A percentile compares a stretch with the other conserved stretches of the same genome.
These are phyloP conservation scores for Rhodotorula paludigena DNA, from an alignment of 768 basidiomycete species.

Conservation along the genomic window DNA sequence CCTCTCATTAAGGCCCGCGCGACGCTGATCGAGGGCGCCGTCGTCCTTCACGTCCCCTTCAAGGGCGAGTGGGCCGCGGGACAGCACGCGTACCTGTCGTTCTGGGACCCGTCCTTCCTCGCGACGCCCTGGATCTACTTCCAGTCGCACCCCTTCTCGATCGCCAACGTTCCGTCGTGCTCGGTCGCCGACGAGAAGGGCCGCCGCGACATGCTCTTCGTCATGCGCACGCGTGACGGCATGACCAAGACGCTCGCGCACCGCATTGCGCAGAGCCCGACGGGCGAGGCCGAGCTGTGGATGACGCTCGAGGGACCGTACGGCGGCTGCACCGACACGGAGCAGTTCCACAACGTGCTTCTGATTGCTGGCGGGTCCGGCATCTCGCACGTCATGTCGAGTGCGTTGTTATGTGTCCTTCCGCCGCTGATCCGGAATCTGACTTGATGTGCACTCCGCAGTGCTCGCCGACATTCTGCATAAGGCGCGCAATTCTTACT, in stretches of 20 bases:
- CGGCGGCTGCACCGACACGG: conserved; percentile 14
- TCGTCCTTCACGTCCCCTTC: conserved; percentile 31
- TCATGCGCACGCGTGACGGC: conserved; percentile 32
- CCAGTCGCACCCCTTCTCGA: conserved; percentile 35
- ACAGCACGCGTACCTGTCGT: conserved; percentile 24
- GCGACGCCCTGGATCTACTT: conserved; percentile 17
- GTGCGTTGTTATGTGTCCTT: conserved; percentile 3
- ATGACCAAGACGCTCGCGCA: conserved; percentile 31
- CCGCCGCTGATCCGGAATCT: neutral
- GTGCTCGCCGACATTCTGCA: conserved; percentile 24
- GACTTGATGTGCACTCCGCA: neutral
- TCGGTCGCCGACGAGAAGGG: conserved; percentile 14
- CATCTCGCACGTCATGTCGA: conserved; percentile 29
- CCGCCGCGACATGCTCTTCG: conserved; percentile 35
- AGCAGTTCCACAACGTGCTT: conserved; percentile 28
- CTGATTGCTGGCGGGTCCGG: conserved; percentile 35
- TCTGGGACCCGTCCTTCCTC: conserved; percentile 22
- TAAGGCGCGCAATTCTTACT: conserved; percentile 16
- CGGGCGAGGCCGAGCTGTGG: conserved; percentile 12
- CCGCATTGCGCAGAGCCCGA: neutral
- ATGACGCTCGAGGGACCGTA: conserved; percentile 18
- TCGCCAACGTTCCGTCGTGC: conserved; percentile 33
- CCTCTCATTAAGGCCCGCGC: conserved; percentile 31
- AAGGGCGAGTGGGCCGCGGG: conserved; percentile 22
- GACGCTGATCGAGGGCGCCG: conserved; percentile 27